Percentiles rank a stretch among this genome's conserved stretches.
These are phyloP conservation scores for Quercus dentata DNA, from an alignment of 306 rosid species.

Conservation along the genomic window DNA sequence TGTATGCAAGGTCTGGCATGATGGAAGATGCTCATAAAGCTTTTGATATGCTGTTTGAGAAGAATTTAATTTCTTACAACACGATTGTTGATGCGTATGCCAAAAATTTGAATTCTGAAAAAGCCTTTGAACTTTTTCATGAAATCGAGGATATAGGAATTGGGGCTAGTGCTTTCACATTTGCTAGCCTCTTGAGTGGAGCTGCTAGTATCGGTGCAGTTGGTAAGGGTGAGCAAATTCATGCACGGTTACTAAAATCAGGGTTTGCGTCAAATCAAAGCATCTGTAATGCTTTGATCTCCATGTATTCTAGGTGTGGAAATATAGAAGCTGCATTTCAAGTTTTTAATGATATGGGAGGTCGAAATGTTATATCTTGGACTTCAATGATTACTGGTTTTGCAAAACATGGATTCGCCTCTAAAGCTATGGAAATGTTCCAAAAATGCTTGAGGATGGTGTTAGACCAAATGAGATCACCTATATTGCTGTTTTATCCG, in stretches of 20 bases:
- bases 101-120: conserved; percentile 25
- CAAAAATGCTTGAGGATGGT: conserved; percentile 50
- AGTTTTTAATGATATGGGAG: conserved; percentile 40
- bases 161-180: conserved; percentile 47
- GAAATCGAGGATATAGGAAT: conserved; percentile 32
- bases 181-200: conserved; percentile 63
- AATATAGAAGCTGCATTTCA: conserved; percentile 51
- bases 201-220: conserved; percentile 54
- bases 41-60: conserved; percentile 49
- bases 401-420: conserved; percentile 61
- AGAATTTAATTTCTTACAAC: conserved; percentile 39
- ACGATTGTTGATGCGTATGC: conserved; percentile 32
- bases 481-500: conserved; percentile 63
- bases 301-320: conserved; percentile 73
- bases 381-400: conserved; percentile 56
- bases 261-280: conserved; percentile 34
- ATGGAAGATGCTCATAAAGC: conserved; percentile 49
- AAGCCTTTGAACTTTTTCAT: conserved; percentile 29
- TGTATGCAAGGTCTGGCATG: conserved; percentile 60
- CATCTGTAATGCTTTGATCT: conserved; percentile 52
- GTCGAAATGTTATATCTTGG: conserved; percentile 60
- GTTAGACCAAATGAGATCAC: conserved; percentile 60
- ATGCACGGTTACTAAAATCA: conserved; percentile 41
- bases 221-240: conserved; percentile 62
- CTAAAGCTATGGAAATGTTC: conserved; percentile 53